Conservation (phyloP, 176 grass and related monocot species). For the Tillandsia fasciculata region DNA sequence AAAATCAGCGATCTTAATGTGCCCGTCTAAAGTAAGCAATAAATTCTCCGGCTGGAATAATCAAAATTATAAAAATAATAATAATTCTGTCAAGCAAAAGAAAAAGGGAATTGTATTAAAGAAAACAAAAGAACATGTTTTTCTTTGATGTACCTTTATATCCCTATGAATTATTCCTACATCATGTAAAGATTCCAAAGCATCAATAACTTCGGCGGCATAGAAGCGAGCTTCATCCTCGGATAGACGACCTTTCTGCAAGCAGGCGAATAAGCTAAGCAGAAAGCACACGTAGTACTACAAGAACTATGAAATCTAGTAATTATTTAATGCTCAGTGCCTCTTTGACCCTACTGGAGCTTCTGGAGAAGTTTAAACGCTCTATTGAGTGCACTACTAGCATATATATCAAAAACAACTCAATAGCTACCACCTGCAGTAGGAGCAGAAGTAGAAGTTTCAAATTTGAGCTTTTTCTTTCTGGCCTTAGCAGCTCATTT, state of each 20-base stretch:
- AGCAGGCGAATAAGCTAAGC: neutral
- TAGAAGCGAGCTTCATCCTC: conserved; percentile 83
- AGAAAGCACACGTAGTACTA: neutral
- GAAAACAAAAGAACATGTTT: neutral
- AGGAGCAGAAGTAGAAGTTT: no score
- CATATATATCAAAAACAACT: no score
- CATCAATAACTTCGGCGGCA: conserved; percentile 85
- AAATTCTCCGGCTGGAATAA: conserved; percentile 89
- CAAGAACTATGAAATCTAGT: neutral
- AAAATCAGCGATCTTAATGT: conserved; percentile 97
- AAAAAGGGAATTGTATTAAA: neutral
- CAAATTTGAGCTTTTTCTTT: no score
- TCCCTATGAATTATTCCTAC: conserved; percentile 88
- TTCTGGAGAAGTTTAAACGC: no score
- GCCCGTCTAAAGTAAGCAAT: conserved; percentile 78
- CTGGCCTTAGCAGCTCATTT: no score
- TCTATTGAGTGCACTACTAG: no score
- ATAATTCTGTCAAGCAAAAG: neutral
- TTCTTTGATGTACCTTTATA: conserved; percentile 47
- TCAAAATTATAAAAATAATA: conserved; percentile 10
- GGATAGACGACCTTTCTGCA: conserved; percentile 55
- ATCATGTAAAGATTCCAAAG: conserved; percentile 76
- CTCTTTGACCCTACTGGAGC: no score
- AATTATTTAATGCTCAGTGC: neutral
- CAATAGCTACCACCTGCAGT: no score